phyloP scores from a whole-genome alignment of 2,329 filamentous ascomycete genomes.

The Ophiosphaerella korrae region DNA sequence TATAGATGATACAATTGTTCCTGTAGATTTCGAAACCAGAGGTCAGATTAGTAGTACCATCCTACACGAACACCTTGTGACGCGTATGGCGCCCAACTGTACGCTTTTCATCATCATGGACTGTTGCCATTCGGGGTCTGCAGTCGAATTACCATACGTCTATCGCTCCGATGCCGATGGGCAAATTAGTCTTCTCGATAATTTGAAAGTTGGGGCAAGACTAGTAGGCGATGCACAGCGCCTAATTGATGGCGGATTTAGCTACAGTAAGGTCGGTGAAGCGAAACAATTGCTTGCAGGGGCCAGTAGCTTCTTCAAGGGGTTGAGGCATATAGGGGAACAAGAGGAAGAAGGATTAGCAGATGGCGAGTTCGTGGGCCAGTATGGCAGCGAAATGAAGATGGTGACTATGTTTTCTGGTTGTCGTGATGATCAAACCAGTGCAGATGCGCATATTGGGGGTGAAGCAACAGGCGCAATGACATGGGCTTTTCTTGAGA shows the following conservation, averaged over 20 bases:
- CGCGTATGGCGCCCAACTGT: conserved; percentile 55
- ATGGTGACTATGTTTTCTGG: conserved; percentile 59
- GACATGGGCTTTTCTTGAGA: conserved; percentile 56
- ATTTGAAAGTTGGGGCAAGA: conserved; percentile 57
- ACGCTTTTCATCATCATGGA: conserved; percentile 64
- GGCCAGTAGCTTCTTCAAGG: conserved; percentile 60
- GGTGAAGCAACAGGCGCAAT: conserved; percentile 54
- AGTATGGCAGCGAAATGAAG: conserved; percentile 54
- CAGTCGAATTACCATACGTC: conserved; percentile 63
- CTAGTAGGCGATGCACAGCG: conserved; percentile 57
- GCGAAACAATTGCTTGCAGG: conserved; percentile 59
- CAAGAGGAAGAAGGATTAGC: conserved; percentile 53
- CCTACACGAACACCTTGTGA: conserved; percentile 60
- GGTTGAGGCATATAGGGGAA: conserved; percentile 54
- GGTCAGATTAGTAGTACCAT: conserved; percentile 61
- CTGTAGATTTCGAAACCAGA: conserved; percentile 57
- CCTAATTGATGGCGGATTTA: conserved; percentile 58
- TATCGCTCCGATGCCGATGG: conserved; percentile 63
- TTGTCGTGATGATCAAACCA: conserved; percentile 58
- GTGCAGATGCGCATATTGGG: conserved; percentile 54
- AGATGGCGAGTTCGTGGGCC: conserved; percentile 48
- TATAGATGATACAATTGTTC: conserved; percentile 59
- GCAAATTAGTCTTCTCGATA: conserved; percentile 61
- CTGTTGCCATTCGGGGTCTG: conserved; percentile 66
- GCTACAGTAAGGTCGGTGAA: conserved; percentile 56